Evolutionary conservation across 2,329 filamentous ascomycete species (phyloP).

Genomic region (Stemphylium lycopersici): DNA sequence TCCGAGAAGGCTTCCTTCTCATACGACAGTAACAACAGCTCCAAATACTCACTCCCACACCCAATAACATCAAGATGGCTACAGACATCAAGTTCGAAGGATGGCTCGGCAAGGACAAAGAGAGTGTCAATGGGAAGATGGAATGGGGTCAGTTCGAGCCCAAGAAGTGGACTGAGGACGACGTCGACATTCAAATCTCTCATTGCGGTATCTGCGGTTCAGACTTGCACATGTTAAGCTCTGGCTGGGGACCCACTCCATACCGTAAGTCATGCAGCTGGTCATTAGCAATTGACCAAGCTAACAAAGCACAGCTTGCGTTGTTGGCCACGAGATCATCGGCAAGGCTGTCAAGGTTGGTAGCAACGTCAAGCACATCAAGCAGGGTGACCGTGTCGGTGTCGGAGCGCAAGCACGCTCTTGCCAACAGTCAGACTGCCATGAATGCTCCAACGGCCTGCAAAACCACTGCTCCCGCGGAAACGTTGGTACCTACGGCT

Average conservation of each 20-base stretch:
- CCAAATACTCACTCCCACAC: not conserved
- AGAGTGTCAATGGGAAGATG: slow-evolving; percentile 60
- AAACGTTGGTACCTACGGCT: slow-evolving; percentile 53
- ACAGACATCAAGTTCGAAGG: slow-evolving; percentile 55
- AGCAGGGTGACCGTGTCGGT: slow-evolving; percentile 65
- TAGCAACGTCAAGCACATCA: slow-evolving; percentile 57
- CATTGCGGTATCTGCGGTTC: slow-evolving; percentile 51
- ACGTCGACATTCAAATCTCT: slow-evolving; percentile 53
- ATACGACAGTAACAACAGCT: not conserved
- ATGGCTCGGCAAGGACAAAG: slow-evolving; percentile 60
- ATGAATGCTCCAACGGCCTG: slow-evolving; percentile 55
- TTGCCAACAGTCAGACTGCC: slow-evolving; percentile 52
- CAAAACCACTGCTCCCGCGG: slow-evolving; percentile 57
- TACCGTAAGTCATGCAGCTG: slow-evolving; percentile 21
- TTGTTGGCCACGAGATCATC: slow-evolving; percentile 52
- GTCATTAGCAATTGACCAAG: not conserved
- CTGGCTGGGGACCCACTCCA: slow-evolving; percentile 46
- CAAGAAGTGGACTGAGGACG: slow-evolving; percentile 68
- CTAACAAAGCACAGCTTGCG: slow-evolving; percentile 49
- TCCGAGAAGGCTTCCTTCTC: not conserved
- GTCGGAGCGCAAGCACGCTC: slow-evolving; percentile 57
- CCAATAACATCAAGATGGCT: slow-evolving; percentile 16
- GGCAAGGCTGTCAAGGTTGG: slow-evolving; percentile 49
- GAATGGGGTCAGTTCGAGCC: slow-evolving; percentile 56
- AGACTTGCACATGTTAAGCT: slow-evolving; percentile 44